phyloP scores from a whole-genome alignment of 106 monocot species.

The Apostasia shenzhenica region DNA sequence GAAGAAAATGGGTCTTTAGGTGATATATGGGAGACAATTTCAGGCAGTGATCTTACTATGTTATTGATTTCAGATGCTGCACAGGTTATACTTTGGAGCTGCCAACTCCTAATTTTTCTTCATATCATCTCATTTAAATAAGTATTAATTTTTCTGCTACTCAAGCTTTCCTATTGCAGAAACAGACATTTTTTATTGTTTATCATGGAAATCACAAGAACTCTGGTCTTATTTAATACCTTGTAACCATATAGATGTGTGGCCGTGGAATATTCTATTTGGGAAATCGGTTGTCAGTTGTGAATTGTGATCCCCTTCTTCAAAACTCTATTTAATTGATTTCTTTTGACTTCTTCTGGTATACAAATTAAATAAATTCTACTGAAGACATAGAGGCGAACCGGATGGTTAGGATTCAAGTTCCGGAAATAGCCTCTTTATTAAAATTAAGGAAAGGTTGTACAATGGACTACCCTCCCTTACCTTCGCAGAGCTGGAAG shows the following conservation, averaged over 20 bases:
- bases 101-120: background rate
- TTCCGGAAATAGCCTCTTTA: no score
- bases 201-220: background rate
- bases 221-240: background rate
- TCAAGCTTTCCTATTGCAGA: background rate
- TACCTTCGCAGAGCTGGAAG: no score
- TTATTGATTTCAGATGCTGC: slow-evolving; percentile 93
- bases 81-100: slow-evolving; percentile 40
- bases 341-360: no score
- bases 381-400: no score
- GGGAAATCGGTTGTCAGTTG: no score
- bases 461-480: no score
- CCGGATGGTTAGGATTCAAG: no score
- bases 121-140: background rate
- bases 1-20: slow-evolving; percentile 94
- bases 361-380: no score
- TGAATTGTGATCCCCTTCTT: no score
- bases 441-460: no score
- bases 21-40: slow-evolving; percentile 87
- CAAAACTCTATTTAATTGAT: no score
- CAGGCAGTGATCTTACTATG: slow-evolving; percentile 70
- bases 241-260: background rate
- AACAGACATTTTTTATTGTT: no score
- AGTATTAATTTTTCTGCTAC: background rate
- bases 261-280: background rate